Evolutionary conservation across 2,329 filamentous ascomycete species (phyloP).

Genomic region (Fusarium sp.): DNA sequence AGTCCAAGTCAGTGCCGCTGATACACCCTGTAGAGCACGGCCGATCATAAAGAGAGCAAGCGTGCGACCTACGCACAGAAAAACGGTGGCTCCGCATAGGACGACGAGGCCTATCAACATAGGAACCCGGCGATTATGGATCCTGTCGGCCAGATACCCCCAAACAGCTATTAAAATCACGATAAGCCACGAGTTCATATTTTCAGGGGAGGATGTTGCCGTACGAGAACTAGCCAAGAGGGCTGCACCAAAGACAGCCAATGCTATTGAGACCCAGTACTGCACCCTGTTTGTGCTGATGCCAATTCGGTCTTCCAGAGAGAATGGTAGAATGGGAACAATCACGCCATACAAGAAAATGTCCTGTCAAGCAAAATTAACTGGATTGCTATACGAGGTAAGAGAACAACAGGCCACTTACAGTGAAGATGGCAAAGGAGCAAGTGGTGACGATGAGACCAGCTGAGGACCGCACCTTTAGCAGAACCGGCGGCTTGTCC

Average conservation of each 20-base stretch:
- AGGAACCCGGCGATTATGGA: conserved; percentile 51
- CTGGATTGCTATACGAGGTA: background rate
- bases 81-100: conserved; percentile 50
- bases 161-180: conserved; percentile 50
- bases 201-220: conserved; percentile 18
- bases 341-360: conserved; percentile 56
- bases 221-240: conserved; percentile 52
- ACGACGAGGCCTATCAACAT: conserved; percentile 54
- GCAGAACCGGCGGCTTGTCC: conserved; percentile 48
- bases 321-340: conserved; percentile 54
- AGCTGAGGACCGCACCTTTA: conserved; percentile 53
- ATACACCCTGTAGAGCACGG: conserved; percentile 53
- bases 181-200: conserved; percentile 1
- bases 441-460: conserved; percentile 53
- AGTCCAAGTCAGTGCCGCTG: conserved; percentile 55
- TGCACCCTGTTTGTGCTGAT: conserved; percentile 50
- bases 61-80: conserved; percentile 52
- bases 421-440: conserved; percentile 55
- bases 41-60: conserved; percentile 54
- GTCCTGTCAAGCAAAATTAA: conserved; percentile 48
- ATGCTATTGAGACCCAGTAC: conserved; percentile 56
- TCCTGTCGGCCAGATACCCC: conserved; percentile 56
- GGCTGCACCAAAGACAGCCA: conserved; percentile 54
- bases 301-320: conserved; percentile 48
- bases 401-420: conserved; percentile 28